phyloP scores from a whole-genome alignment of 1,284 basidiomycete species.

The Chalciporus sp. region DNA sequence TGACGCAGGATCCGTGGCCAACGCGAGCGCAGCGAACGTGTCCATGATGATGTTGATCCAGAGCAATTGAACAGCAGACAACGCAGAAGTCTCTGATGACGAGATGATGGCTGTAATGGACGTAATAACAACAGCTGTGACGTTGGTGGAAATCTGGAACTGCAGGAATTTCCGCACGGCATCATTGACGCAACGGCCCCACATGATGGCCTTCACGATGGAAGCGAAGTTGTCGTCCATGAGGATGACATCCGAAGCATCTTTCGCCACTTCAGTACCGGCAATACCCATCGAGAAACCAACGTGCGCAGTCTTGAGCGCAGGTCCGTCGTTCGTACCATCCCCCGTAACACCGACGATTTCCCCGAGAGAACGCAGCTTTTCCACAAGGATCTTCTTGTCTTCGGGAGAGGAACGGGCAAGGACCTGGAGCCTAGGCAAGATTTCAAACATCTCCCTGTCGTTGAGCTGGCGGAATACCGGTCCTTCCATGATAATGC shows the following conservation, averaged over 20 bases:
- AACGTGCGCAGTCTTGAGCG: constrained; percentile 92
- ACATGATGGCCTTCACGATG: constrained; percentile 97
- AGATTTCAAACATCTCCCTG: constrained; percentile 60
- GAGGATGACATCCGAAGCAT: constrained; percentile 98
- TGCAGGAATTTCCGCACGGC: constrained; percentile 97
- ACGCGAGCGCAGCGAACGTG: constrained; percentile 95
- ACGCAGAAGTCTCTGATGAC: constrained; percentile 74
- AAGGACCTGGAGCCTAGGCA: constrained; percentile 74
- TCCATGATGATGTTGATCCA: constrained; percentile 99
- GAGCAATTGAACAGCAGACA: constrained; percentile 93
- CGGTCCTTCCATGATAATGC: constrained; percentile 97
- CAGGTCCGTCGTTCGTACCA: constrained; percentile 97
- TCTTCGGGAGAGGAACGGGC: constrained; percentile 98
- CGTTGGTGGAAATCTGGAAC: constrained; percentile 97
- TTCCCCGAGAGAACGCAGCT: constrained; percentile 85
- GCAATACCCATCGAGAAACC: constrained; percentile 99
- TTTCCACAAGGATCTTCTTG: constrained; percentile 92
- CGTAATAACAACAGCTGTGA: constrained; percentile 94
- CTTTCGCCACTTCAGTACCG: constrained; percentile 98
- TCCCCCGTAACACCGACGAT: constrained; percentile 98
- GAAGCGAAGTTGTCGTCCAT: constrained; percentile 98
- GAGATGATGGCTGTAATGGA: constrained; percentile 91
- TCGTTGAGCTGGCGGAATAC: constrained; percentile 64
- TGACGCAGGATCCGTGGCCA: constrained; percentile 94
- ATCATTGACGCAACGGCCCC: constrained; percentile 98